Conservation (phyloP, 164 flowering plant genomes). For the Vitis rotundifolia region DNA sequence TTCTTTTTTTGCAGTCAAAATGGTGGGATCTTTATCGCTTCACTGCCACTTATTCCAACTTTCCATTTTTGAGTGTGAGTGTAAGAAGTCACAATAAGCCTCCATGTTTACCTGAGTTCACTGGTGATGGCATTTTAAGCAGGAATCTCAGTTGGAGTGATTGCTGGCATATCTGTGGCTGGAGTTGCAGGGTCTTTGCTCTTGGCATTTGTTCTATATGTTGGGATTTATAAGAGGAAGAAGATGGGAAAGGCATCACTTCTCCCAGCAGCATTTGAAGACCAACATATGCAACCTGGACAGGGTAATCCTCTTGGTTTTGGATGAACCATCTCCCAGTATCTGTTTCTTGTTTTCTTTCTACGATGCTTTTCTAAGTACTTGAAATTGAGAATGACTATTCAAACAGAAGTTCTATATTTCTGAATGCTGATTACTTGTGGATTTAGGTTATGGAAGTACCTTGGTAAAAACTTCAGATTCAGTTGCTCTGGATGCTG, state of each 20-base stretch:
- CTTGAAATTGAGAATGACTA: background rate
- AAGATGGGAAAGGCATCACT: constrained; percentile 24
- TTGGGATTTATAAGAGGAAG: constrained; percentile 23
- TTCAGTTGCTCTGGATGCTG: background rate
- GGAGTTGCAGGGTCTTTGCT: constrained; percentile 27
- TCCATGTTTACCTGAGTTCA: constrained; percentile 8
- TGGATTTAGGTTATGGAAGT: background rate
- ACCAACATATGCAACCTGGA: constrained; percentile 13
- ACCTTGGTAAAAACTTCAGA: background rate
- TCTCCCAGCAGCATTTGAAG: constrained; percentile 18
- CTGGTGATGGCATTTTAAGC: constrained; percentile 21
- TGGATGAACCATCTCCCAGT: background rate
- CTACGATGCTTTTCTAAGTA: background rate
- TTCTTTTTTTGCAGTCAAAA: too few relatives aligned
- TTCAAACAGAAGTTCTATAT: background rate
- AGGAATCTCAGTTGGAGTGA: constrained; percentile 45
- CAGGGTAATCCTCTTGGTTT: constrained; percentile 23
- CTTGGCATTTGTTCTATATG: constrained; percentile 28
- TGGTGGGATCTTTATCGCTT: too few relatives aligned
- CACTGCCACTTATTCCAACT: background rate
- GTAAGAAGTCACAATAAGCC: background rate
- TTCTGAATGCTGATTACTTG: constrained; percentile 4
- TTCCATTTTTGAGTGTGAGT: background rate
- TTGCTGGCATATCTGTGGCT: constrained; percentile 50
- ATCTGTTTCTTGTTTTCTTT: background rate